Percentiles rank a stretch among this genome's conserved stretches.
Conservation (phyloP, 768 basidiomycete species). For the Naganishia randhawae region DNA sequence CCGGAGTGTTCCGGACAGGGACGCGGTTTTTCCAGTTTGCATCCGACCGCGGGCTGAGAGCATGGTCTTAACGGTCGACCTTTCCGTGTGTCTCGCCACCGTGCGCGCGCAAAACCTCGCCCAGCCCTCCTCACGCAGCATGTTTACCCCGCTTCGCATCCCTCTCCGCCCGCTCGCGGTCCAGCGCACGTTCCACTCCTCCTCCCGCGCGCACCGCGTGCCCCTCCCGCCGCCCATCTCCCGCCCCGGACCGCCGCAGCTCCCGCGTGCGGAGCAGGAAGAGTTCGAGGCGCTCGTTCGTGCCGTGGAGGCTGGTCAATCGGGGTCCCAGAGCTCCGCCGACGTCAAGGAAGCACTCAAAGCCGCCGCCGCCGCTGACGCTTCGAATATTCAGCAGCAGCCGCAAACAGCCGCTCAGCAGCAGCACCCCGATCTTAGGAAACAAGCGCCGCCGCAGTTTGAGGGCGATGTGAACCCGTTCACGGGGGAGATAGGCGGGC, state of each 20-base stretch:
- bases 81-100: neutral
- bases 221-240: slow-evolving; percentile 21
- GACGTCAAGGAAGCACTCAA: slow-evolving; percentile 28
- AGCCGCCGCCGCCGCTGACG: neutral
- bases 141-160: neutral
- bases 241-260: slow-evolving; percentile 42
- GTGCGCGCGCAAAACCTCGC: neutral
- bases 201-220: neutral
- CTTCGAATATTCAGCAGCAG: slow-evolving; percentile 8
- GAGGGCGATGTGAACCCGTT: slow-evolving; percentile 47
- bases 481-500: slow-evolving; percentile 48
- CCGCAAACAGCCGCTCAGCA: slow-evolving; percentile 16
- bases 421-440: slow-evolving; percentile 43
- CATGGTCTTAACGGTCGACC: no score
- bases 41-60: neutral
- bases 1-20: no score
- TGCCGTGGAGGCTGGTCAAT: slow-evolving; percentile 32
- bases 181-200: slow-evolving; percentile 3
- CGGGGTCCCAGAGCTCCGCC: slow-evolving; percentile 28
- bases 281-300: slow-evolving; percentile 47
- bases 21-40: no score
- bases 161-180: neutral
- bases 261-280: slow-evolving; percentile 44
- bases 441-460: slow-evolving; percentile 43
- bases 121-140: neutral